Conservation (phyloP, 768 basidiomycete genomes). For the Rhodotorula kratochvilovae region DNA sequence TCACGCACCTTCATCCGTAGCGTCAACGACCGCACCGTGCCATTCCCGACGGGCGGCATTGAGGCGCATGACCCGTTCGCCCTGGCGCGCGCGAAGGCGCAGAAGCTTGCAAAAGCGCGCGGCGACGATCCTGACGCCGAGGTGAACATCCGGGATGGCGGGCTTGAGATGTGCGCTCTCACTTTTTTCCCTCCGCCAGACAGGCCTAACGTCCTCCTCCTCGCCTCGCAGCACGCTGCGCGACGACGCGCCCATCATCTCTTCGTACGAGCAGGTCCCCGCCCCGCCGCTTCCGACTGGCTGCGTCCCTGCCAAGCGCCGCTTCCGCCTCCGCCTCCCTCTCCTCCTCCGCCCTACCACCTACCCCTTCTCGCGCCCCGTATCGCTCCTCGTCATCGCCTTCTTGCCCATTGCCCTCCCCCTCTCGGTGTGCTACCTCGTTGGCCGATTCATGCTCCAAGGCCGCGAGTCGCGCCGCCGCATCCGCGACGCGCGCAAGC, state of each 20-base stretch:
- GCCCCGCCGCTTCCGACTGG: conserved; percentile 53
- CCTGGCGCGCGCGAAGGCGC: conserved; percentile 29
- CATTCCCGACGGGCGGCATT: conserved; percentile 72
- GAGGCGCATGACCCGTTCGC: conserved; percentile 58
- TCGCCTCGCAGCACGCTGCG: conserved; percentile 52
- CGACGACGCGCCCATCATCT: conserved; percentile 54
- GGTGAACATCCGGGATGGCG: conserved; percentile 14
- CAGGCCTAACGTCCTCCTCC: background rate
- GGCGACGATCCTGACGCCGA: conserved; percentile 61
- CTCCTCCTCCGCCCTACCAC: conserved; percentile 55
- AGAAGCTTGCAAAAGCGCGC: conserved; percentile 47
- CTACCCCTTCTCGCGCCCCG: conserved; percentile 53
- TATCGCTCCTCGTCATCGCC: conserved; percentile 34
- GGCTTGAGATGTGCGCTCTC: conserved; percentile 20
- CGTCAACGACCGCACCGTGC: conserved; percentile 64
- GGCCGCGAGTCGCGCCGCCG: conserved; percentile 62
- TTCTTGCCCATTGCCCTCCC: conserved; percentile 36
- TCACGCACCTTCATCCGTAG: background rate
- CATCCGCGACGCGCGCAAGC: conserved; percentile 54
- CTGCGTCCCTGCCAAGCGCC: conserved; percentile 51
- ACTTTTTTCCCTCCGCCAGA: too few species aligned
- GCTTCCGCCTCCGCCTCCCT: conserved; percentile 61
- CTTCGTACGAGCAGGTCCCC: conserved; percentile 57
- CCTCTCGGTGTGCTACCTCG: conserved; percentile 22
- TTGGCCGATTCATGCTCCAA: conserved; percentile 59